Evolutionary conservation across 495 filamentous ascomycete genomes (phyloP), one percentile per base, ranked within the genome.

Genomic region (Daldinia childiae): DNA sequence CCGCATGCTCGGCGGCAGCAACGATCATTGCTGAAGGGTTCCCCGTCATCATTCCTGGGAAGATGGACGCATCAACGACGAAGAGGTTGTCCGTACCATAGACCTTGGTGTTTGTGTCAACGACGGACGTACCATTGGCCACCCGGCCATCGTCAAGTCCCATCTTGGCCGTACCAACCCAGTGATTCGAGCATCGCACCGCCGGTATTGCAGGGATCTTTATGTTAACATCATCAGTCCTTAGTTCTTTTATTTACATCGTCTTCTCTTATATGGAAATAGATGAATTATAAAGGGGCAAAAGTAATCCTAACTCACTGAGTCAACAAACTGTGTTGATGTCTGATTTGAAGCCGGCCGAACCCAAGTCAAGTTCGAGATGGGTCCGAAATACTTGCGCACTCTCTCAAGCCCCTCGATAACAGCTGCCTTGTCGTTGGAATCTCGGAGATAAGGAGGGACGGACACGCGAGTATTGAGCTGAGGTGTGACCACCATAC

Each of bases 71-170:
- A 34, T 77, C 75, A 6, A 77, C 75, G 0, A 77, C 75, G 60
- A 84, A 82, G 61, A 89, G 75, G 72, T 88, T 88, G 51, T 87
- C 83, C 48, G 77, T 87, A 43, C 87, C 86, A 58, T 87, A 88
- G 19, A 88, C 86, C 72, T 84, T 85, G 27, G 86, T 80, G 74
- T 87, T 84, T 5, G 76, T 76, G 59, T 89, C 87, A 32, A 89
- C 86, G 36, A 89, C 86, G 1, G 85, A 81, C 24, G 83, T 85
- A 51, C 87, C 86, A 51, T 74, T 76, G n/a, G 74, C 79, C 29
- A 80, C 77, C 11, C 84, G 80, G 41, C 87, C 85, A 64, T 86
- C 84, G 63, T 89, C 86, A 1, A 78, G 78, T 21, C 87, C 87
- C 77, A 89, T 84, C 81, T 87, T 87, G 0, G 83, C 80, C 26